phyloP scores from a whole-genome alignment of 1,284 basidiomycete species.

The Moesziomyces sp. region DNA sequence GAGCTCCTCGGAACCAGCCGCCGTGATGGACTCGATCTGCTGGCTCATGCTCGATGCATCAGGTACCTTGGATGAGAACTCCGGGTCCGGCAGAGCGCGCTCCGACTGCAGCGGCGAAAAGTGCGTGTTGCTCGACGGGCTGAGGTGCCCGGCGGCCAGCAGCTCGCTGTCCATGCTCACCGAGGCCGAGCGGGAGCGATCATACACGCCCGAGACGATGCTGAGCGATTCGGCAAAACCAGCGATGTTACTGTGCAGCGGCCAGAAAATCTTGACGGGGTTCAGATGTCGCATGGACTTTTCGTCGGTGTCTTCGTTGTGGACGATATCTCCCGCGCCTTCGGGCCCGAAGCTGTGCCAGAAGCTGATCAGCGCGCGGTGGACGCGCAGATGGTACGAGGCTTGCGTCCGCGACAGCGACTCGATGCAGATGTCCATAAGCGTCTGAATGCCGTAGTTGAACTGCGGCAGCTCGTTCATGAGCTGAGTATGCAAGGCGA shows the following conservation, averaged over 20 bases:
- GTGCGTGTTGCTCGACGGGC: constrained; percentile 28
- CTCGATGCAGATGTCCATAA: constrained; percentile 65
- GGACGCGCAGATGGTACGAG: constrained; percentile 55
- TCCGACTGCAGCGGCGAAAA: constrained; percentile 34
- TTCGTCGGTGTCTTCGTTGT: constrained; percentile 40
- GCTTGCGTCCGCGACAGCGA: constrained; percentile 66
- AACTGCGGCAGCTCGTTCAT: constrained; percentile 68
- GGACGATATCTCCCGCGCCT: constrained; percentile 31
- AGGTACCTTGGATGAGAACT: constrained; percentile 31
- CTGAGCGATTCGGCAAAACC: constrained; percentile 39
- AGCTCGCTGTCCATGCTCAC: constrained; percentile 30
- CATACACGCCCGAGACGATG: constrained; percentile 23
- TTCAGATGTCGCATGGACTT: constrained; percentile 42
- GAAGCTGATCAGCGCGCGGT: constrained; percentile 34
- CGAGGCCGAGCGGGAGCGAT: constrained; percentile 15
- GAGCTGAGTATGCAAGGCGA: constrained; percentile 67
- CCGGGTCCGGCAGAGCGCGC: constrained; percentile 19
- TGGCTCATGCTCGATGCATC: constrained; percentile 24
- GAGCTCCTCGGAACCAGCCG: constrained; percentile 28
- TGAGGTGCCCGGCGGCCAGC: constrained; percentile 15
- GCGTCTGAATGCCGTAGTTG: constrained; percentile 65
- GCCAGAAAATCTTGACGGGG: constrained; percentile 55
- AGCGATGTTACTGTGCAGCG: constrained; percentile 35
- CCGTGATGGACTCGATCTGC: constrained; percentile 36
- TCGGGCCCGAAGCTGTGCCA: constrained; percentile 38